Percentiles rank a stretch among this genome's conserved stretches.
phyloP scores from a whole-genome alignment of 1,284 basidiomycete species.

The Melampsora occidentalis region DNA sequence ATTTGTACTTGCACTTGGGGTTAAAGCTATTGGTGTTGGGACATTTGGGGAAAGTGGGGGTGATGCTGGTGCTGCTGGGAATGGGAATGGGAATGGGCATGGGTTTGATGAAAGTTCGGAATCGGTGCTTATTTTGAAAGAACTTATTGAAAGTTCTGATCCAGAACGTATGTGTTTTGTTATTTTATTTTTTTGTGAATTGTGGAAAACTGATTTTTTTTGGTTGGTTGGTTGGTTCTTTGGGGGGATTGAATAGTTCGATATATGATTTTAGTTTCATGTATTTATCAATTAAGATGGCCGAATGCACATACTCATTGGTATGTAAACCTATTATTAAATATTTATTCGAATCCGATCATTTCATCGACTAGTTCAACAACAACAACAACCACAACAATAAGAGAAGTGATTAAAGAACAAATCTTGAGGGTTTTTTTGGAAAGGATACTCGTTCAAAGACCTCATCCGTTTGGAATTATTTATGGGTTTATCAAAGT shows the following conservation, averaged over 20 bases:
- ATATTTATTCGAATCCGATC: conserved; percentile 75
- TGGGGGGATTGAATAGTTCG: conserved; percentile 56
- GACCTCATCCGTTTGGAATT: conserved; percentile 96
- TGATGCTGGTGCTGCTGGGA: too few relatives aligned
- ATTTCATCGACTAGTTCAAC: conserved; percentile 50
- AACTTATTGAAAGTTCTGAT: conserved; percentile 77
- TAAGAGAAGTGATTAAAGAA: conserved; percentile 65
- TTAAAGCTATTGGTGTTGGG: conserved; percentile 78
- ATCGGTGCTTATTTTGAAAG: conserved; percentile 75
- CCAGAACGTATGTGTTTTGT: conserved; percentile 70
- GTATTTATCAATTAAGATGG: conserved; percentile 89
- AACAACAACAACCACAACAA: too few relatives aligned
- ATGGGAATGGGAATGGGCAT: too few relatives aligned
- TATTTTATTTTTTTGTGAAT: background rate
- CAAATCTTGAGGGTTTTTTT: conserved; percentile 85
- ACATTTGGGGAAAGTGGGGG: conserved; percentile 63
- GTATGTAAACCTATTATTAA: conserved; percentile 80
- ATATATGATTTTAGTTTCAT: conserved; percentile 84
- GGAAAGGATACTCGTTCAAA: conserved; percentile 86
- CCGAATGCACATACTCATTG: conserved; percentile 80
- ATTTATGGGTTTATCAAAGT: conserved; percentile 88
- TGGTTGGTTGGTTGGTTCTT: background rate
- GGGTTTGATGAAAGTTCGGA: conserved; percentile 63
- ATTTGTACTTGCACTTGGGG: conserved; percentile 89
- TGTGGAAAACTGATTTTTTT: conserved; percentile 1